Evolutionary conservation across 2,329 filamentous ascomycete genomes (phyloP), one percentile per base, ranked within the genome.

Genomic region (Fusarium incarnatum): DNA sequence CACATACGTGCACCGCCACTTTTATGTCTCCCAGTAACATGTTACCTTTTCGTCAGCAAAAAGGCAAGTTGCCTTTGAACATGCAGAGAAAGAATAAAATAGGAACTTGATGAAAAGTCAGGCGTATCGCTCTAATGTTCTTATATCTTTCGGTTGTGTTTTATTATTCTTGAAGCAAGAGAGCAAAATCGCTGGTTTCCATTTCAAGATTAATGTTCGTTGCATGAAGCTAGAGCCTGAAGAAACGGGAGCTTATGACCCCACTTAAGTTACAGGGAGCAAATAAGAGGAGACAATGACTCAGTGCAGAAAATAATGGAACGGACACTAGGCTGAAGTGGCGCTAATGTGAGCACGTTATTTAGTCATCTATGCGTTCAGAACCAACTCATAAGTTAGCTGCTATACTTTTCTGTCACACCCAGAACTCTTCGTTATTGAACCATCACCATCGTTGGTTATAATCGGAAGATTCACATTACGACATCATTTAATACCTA

Each of bases 11-110:
- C 64, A 67, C 70, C 62, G 73, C 74, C 72, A 75, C 65, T 49
- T 40, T n/a, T 20, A n/a, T 46, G 18, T 56, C 40, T 62, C 56
- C 73, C 73, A 73, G 53, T 70, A 48, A 65, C 56, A 62, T 55
- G 49, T 56, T 64, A 67, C 63, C 58, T 50, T 62, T 70, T 75
- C 61, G 67, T 74, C 73, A 75, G 72, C 71, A 57, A 62, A 45
- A n/a, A 37, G 34, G 34, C 34, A 37, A 37, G 34, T 37, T 37
- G 6, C 18, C 10, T 37, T 37, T 37, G 34, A 18, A n/a, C 10
- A 37, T n/a, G 18, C 18, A 37, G 10, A 37, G 18, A 37, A 37
- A 37, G 34, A 11, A 37, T 7, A 12, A 37, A 37, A n/a, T 18
- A 37, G 10, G 10, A n/a, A 37, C n/a, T 12, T 12, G 2, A 11